Conservation (phyloP, 2,329 filamentous ascomycete species). For the Ceratocystis huliohia region DNA sequence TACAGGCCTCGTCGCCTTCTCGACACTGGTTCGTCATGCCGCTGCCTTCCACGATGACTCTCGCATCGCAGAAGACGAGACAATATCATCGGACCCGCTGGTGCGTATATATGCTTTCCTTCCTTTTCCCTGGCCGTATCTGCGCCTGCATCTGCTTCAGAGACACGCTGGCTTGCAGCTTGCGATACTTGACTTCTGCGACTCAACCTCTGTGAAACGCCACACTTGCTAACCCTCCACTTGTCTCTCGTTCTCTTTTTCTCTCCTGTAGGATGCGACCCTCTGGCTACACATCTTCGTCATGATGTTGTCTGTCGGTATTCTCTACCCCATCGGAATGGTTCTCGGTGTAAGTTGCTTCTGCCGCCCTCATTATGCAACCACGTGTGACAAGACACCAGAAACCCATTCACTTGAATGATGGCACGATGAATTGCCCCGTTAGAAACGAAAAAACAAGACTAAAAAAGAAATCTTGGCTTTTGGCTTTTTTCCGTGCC, state of each 20-base stretch:
- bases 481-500: background rate
- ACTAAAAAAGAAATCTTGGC: background rate
- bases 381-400: background rate
- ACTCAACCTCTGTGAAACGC: background rate
- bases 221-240: background rate
- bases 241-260: background rate
- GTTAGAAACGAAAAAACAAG: too few relatives aligned
- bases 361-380: background rate
- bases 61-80: constrained; percentile 18
- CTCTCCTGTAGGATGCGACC: constrained; percentile 50
- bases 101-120: background rate
- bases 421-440: background rate
- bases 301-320: constrained; percentile 75
- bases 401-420: background rate
- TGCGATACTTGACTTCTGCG: background rate
- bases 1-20: constrained; percentile 19
- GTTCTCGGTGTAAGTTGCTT: constrained; percentile 62
- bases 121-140: background rate
- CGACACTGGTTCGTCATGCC: background rate
- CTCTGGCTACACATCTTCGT: constrained; percentile 91
- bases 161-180: background rate
- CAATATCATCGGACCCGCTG: constrained; percentile 16
- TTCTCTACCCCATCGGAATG: constrained; percentile 92
- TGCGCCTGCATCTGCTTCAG: background rate
- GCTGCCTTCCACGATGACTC: constrained; percentile 19